Evolutionary conservation across 2,329 filamentous ascomycete species (phyloP).

Genomic region (Colletotrichum tofieldiae): DNA sequence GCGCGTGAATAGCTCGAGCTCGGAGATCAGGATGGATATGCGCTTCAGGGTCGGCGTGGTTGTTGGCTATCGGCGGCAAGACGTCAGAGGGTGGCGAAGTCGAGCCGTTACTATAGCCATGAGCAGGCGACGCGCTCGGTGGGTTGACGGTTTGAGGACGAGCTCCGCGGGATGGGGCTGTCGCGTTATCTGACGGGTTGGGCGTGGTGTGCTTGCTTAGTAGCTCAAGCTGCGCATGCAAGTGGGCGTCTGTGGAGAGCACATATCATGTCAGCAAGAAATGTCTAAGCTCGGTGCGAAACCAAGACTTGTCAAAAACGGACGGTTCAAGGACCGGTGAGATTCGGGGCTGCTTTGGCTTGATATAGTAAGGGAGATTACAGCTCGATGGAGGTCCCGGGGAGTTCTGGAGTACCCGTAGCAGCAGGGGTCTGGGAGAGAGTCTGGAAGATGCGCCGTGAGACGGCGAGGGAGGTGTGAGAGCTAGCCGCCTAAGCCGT

Average conservation of each 20-base stretch:
- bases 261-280: slow-evolving; percentile 40
- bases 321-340: not conserved
- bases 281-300: slow-evolving; percentile 13
- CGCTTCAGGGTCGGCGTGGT: slow-evolving; percentile 58
- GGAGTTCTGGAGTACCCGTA: slow-evolving; percentile 19
- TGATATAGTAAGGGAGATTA: slow-evolving; percentile 16
- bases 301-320: slow-evolving; percentile 8
- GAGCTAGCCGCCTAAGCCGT: slow-evolving; percentile 14
- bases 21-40: slow-evolving; percentile 67
- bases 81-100: slow-evolving; percentile 55
- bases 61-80: slow-evolving; percentile 52
- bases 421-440: slow-evolving; percentile 18
- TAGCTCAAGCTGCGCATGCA: slow-evolving; percentile 62
- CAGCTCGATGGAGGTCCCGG: slow-evolving; percentile 14
- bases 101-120: slow-evolving; percentile 61
- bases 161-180: slow-evolving; percentile 45
- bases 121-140: slow-evolving; percentile 53
- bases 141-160: slow-evolving; percentile 51
- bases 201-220: slow-evolving; percentile 57
- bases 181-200: slow-evolving; percentile 51
- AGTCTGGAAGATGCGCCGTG: slow-evolving; percentile 12
- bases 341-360: slow-evolving; percentile 3
- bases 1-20: slow-evolving; percentile 47
- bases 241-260: slow-evolving; percentile 48
- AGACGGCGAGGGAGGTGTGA: slow-evolving; percentile 17